Evolutionary conservation across 2,329 filamentous ascomycete genomes (phyloP), one percentile per base, ranked within the genome.

Genomic region (Trichoderma harzianum): DNA sequence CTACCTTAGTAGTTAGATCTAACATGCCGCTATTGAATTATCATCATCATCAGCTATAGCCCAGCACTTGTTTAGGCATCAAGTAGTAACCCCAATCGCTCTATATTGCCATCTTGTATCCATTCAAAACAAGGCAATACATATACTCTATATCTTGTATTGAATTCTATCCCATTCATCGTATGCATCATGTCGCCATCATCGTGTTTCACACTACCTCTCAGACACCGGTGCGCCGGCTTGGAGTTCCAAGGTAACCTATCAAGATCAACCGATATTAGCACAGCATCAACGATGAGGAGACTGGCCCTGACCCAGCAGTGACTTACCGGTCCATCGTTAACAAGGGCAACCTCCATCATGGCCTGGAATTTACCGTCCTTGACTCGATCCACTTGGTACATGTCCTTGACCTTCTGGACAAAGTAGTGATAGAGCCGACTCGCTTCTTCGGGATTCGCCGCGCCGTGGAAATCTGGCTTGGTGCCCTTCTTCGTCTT

Each of bases 331-430:
- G 90, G 90, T 1, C 90, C 90, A 76, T 98, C 95, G 76, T 98
- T 98, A 64, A 98, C 90, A 34, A 98, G 83, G 63, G 93, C 92
- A 72, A 99, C 95, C 78, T 98, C 92, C 96, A 99, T 99, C 95
- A 97, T 98, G 64, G 96, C 96, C 79, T 97, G 95, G 81, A 99
- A 99, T 34, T 95, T 90, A n/a, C 97, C 96, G 79, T 99, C 92
- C 80, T 97, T 94, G 72, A 99, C 95, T 74, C 87, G 91, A 10
- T 94, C 92, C 7, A 88, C 81, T 6, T 84, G 81, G 80, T 98
- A 97, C 3, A 90, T 86, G 69, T 90, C 86, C 76, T 90, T 88
- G 55, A 98, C 90, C 76, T 92, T 93, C 65, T 88, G 84, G 76
- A 95, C 89, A 83, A 99, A 98, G 78, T 91, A 86, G 70, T 95